Percentiles rank a stretch among this genome's conserved stretches.
phyloP scores from a whole-genome alignment of 768 basidiomycete genomes.

The Ephemerocybe angulata region DNA sequence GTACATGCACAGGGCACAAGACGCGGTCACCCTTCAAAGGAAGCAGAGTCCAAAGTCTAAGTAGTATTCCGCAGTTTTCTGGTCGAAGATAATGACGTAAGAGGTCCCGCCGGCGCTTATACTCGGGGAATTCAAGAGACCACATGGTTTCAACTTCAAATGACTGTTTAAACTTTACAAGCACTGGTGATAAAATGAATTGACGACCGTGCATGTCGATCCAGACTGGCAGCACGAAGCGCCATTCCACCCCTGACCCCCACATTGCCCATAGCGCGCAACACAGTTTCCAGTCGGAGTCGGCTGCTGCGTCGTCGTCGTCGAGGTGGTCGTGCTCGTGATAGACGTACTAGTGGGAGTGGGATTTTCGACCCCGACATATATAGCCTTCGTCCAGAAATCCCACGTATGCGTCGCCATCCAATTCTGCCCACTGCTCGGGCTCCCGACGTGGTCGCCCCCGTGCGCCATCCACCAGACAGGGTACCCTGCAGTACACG shows the following conservation, averaged over 20 bases:
- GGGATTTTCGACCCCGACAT: background rate
- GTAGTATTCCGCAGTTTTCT: too few species aligned
- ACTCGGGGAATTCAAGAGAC: too few species aligned
- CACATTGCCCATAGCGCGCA: conserved; percentile 9
- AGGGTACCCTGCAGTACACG: background rate
- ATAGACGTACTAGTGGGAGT: too few species aligned
- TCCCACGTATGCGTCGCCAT: conserved; percentile 7
- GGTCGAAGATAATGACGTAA: too few species aligned
- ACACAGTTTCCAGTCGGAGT: conserved; percentile 2
- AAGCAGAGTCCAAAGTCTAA: too few species aligned
- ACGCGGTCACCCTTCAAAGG: too few species aligned
- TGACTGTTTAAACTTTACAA: too few species aligned
- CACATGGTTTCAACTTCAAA: too few species aligned
- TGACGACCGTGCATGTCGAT: conserved; percentile 7
- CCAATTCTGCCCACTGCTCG: conserved; percentile 5
- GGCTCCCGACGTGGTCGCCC: background rate
- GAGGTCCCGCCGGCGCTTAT: too few species aligned
- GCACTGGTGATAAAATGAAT: conserved; percentile 11
- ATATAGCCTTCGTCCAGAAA: conserved; percentile 2
- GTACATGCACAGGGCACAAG: too few species aligned
- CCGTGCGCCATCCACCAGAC: conserved; percentile 9
- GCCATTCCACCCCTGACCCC: conserved; percentile 16
- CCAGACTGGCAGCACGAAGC: conserved; percentile 11
- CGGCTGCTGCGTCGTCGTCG: background rate
- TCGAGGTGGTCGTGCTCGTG: background rate